A percentile compares a stretch with the other conserved stretches of the same genome.
phyloP scores from a whole-genome alignment of 768 basidiomycete genomes.

The Russula sp. region DNA sequence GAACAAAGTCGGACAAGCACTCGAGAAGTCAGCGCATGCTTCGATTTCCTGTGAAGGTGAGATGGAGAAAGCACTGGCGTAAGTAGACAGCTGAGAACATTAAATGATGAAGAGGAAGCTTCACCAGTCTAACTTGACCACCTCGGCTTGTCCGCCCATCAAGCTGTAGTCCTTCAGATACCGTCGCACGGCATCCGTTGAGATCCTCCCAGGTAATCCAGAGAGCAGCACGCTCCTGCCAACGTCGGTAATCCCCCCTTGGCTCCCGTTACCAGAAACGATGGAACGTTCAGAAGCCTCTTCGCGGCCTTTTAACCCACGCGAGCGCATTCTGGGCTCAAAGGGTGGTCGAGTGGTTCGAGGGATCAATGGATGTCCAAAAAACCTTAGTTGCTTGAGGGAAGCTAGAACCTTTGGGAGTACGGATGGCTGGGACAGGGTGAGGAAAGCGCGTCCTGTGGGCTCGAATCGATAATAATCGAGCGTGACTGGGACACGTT shows the following conservation, averaged over 20 bases:
- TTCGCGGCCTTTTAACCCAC: constrained; percentile 44
- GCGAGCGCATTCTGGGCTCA: constrained; percentile 31
- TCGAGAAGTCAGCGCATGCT: constrained; percentile 47
- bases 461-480: constrained; percentile 61
- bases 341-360: constrained; percentile 34
- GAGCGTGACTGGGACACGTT: constrained; percentile 47
- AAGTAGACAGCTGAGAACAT: constrained; percentile 7
- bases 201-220: constrained; percentile 56
- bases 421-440: constrained; percentile 49
- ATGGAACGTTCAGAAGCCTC: constrained; percentile 41
- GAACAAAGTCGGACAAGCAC: constrained; percentile 56
- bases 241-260: constrained; percentile 48
- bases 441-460: constrained; percentile 56
- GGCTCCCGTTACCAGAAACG: constrained; percentile 46
- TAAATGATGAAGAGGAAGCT: constrained; percentile 33
- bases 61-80: background rate
- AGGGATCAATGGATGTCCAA: constrained; percentile 45
- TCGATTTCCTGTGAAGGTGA: background rate
- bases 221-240: constrained; percentile 57
- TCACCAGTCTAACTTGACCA: constrained; percentile 52
- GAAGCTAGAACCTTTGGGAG: constrained; percentile 42
- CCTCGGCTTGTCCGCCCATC: constrained; percentile 43
- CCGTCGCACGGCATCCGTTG: constrained; percentile 38
- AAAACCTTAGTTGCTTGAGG: constrained; percentile 47
- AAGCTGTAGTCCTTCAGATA: constrained; percentile 48